These are phyloP conservation scores for Neurospora sp. DNA, from an alignment of 495 filamentous ascomycete species.

Conservation along the genomic window DNA sequence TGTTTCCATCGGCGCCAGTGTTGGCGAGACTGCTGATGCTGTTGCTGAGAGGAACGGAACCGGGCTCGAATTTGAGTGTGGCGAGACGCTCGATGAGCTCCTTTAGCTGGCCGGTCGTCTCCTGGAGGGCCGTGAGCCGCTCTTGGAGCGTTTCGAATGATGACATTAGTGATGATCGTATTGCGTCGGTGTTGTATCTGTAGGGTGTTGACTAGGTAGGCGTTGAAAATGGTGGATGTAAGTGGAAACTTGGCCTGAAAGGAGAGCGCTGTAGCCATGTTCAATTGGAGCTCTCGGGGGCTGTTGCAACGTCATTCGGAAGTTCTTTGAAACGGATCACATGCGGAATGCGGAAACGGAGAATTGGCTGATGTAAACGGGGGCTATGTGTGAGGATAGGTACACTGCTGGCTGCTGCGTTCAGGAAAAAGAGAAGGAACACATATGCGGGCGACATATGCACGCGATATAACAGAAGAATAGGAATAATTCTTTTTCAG, in stretches of 20 bases:
- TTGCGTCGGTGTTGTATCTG: not conserved
- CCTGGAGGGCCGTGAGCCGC: constrained; percentile 58
- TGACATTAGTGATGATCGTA: constrained; percentile 9
- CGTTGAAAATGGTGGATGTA: not conserved
- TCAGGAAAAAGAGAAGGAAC: too few species aligned
- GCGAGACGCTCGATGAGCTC: constrained; percentile 73
- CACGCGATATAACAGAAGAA: not conserved
- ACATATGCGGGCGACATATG: not conserved
- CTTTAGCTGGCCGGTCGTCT: constrained; percentile 55
- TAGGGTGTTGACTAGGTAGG: not conserved
- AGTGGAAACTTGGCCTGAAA: not conserved
- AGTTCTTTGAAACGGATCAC: not conserved
- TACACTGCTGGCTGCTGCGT: not conserved
- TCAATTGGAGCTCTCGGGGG: not conserved
- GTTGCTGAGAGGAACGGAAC: too few species aligned
- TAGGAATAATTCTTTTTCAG: too few species aligned
- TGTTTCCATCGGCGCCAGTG: not conserved
- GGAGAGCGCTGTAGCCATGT: not conserved
- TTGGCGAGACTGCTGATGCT: constrained; percentile 1
- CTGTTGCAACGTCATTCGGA: not conserved
- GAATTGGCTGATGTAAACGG: not conserved
- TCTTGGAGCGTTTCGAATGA: constrained; percentile 52
- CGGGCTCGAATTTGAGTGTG: too few species aligned
- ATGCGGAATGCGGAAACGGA: not conserved
- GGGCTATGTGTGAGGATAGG: not conserved